Evolutionary conservation across 2,329 filamentous ascomycete genomes (phyloP), one percentile per base, ranked within the genome.

Genomic region (Ceratocystis lukuohia): DNA sequence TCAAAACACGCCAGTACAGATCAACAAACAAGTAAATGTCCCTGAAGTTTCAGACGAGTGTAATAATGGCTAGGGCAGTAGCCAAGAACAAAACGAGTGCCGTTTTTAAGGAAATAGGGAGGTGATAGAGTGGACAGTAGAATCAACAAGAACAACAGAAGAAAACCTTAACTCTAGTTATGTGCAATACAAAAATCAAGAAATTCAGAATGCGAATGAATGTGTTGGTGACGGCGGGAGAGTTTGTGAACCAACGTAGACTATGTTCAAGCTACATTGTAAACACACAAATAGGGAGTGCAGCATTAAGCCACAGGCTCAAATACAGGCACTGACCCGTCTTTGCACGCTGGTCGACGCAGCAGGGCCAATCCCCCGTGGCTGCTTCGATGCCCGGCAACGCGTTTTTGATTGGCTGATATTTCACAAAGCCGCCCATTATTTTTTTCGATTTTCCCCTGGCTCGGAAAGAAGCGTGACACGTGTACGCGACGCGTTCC

Each of bases 331-430:
- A 12, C 37, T 41, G 37, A 57, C 25, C 53, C 28, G 22, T 30
- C 53, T 57, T 57, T 12, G 17, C 22, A 57, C 28, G 7, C 30
- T 57, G 53, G 25, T 30, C 53, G 5, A 30, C 53, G 53, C 53
- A 57, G 30, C 53, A 57, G 22, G 33, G 25, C 25, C 53, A 6
- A 12, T 57, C 3, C 33, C 33, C 37, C 37, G 37, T 41, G 37
- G 37, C 37, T 41, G 37, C 37, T 41, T 41, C 37, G 37, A 41
- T 41, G 53, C 64, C 25, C 57, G 62, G 65, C 65, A 66, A 66
- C 65, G 65, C 65, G 65, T 30, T 33, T n/a, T 25, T 50, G 25
- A 30, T 30, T 44, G n/a, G 53, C 28, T 25, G 53, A 15, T 3
- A 41, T 15, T 4, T 41, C 37, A 12, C 37, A 41, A 12, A 41